Base-by-base conservation (phyloP, 202 grass and related monocot species). In the Cymbopogon flexuosus region DNA sequence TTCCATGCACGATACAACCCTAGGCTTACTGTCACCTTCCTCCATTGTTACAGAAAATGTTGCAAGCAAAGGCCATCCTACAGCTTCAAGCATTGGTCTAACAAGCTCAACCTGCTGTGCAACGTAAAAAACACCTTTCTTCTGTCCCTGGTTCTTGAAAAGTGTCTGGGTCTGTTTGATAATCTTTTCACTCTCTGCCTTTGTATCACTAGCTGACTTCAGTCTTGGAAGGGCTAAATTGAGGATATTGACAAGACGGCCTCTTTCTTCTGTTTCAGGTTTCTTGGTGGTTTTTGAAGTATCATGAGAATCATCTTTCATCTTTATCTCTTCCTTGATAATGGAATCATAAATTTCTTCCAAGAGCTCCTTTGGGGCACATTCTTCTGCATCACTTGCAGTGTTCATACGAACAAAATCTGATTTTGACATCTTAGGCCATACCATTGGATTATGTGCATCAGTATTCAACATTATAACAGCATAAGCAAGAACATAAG, bases 391-490 rank as follows among this genome's bases (percentile, higher is more conserved):
- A 93, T 99, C 96, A 72, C 75, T 88, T 71, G 59, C 83, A 57
- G 90, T 86, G 87, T 99, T 99, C 85, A 99, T 88, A 84, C 92
- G 92, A 81, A 99, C 80, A n/a, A 99, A 99, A 87, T 99, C 92
- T 42, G 96, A 84, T 87, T 96, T 99, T 16, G 87, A 96, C 96
- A 96, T 99, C 77, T 99, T 99, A 77, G 96, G 90, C 92, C 90
- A 99, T 60, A 99, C 96, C 92, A 99, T 99, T 69, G 96, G 90
- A 86, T 99, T 99, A 72, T 99, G 96, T 46, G 96, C 96, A 80
- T 99, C 96, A 35, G 96, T 99, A 84, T 99, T 99, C 81, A 99
- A 93, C 96, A 99, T 96, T 84, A 99, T 99, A 81, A 96, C 90
- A 72, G 96, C 90, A 93, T 99, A 99, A 56, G 96, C 96, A 89